phyloP scores from a whole-genome alignment of 306 rosid species.

The Acacia melanoxylon region DNA sequence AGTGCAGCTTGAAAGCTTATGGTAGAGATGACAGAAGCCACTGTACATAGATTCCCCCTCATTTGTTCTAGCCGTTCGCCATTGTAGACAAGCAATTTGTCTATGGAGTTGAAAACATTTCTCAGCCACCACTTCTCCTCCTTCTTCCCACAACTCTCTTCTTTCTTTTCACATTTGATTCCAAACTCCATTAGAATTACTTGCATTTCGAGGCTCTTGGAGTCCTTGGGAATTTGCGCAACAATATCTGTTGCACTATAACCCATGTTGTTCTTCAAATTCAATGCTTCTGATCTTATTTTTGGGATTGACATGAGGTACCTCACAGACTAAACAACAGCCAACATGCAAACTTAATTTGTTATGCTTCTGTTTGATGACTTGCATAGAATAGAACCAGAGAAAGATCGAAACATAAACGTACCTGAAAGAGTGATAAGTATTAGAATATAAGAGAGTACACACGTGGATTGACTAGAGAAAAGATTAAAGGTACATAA shows the following conservation, averaged over 20 bases:
- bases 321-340: background rate
- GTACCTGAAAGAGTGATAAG: too few species aligned
- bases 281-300: background rate
- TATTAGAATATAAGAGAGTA: too few species aligned
- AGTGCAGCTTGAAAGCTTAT: too few species aligned
- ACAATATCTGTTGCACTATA: background rate
- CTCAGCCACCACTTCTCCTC: too few species aligned
- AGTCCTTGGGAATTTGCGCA: background rate
- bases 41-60: too few species aligned
- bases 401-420: background rate
- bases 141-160: background rate
- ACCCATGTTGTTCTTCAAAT: background rate
- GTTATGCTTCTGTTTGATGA: background rate
- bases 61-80: too few species aligned
- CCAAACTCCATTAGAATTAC: background rate
- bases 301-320: background rate
- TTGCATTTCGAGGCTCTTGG: conserved; percentile 7
- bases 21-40: too few species aligned
- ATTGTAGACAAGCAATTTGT: too few species aligned
- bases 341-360: background rate
- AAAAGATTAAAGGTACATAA: too few species aligned
- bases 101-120: too few species aligned
- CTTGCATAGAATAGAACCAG: background rate
- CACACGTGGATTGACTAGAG: too few species aligned
- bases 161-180: background rate